Percentiles rank a stretch among this genome's conserved stretches.
Conservation (phyloP, 129 eudicot species). For the Tagetes erecta region DNA sequence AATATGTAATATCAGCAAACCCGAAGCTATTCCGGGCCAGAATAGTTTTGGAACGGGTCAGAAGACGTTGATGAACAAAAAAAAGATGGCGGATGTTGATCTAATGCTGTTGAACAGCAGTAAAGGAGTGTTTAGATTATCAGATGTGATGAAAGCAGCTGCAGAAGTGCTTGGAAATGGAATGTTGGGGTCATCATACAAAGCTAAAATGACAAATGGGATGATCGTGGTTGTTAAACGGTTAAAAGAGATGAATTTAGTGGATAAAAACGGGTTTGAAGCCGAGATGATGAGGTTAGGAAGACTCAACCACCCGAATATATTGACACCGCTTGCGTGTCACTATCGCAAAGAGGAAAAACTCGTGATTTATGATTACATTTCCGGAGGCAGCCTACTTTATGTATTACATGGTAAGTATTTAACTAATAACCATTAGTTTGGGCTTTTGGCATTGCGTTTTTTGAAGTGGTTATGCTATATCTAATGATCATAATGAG, state of each 20-base stretch:
- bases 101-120: slow-evolving; percentile 55
- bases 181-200: slow-evolving; percentile 68
- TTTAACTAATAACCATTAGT: neutral
- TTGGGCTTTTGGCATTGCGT: neutral
- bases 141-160: slow-evolving; percentile 77
- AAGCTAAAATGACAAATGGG: slow-evolving; percentile 62
- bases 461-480: neutral
- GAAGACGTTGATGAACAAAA: slow-evolving; percentile 31
- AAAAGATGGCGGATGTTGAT: slow-evolving; percentile 43
- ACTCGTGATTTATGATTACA: slow-evolving; percentile 64
- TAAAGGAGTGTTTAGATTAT: slow-evolving; percentile 57
- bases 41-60: slow-evolving; percentile 36
- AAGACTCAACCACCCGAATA: slow-evolving; percentile 54
- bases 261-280: slow-evolving; percentile 64
- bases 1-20: slow-evolving; percentile 33
- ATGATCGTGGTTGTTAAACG: slow-evolving; percentile 69
- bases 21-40: slow-evolving; percentile 17
- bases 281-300: slow-evolving; percentile 57
- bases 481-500: neutral
- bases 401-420: slow-evolving; percentile 56
- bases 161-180: slow-evolving; percentile 84
- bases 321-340: slow-evolving; percentile 74
- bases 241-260: slow-evolving; percentile 48
- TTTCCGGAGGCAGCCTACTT: slow-evolving; percentile 67
- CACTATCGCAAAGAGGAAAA: slow-evolving; percentile 74